Base-by-base conservation (phyloP, 2,329 filamentous ascomycete genomes). In the Raffaelea ambrosiae region DNA sequence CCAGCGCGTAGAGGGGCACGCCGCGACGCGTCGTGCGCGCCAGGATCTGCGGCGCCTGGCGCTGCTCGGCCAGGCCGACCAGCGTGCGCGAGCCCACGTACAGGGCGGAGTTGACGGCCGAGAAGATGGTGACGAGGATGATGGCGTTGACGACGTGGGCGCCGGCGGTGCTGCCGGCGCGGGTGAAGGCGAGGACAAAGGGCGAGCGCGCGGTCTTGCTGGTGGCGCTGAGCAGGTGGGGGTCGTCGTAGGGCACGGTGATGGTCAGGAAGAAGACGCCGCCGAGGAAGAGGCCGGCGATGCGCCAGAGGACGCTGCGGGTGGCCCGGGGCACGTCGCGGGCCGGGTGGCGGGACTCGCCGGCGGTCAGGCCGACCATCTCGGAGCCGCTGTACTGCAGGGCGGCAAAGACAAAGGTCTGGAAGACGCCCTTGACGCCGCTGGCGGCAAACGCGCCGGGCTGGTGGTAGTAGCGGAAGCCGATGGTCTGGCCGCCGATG, bases 241-340 rank as follows among this genome's bases (percentile, higher is more conserved):
- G 53, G 53, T 82, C 76, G 48, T 82, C 72, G 58, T 77, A 77
- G 3, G 82, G 70, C 47, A 84, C 70, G 49, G 83, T 60, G 48
- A 84, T 76, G 5, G 83, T 71, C n/a, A 84, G 72, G 64, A 85
- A 86, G 64, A 86, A 85, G 1, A 74, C 59, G 2, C 74, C 81
- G 46, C 85, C 67, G 5, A 43, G n/a, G 22, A 43, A 43, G 41
- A 43, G 29, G 23, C 41, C 41, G 41, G 31, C 41, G 13, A 43
- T 43, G 33, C 82, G 76, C 61, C 80, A 83, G 63, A 84, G 83
- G 2, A 84, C 77, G 2, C 76, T 78, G 53, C 83, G 83, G 63
- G 74, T 84, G 1, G 81, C 81, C 48, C 71, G 73, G 5, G 81
- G 81, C 59, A 86, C 71, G 38, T 77, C 71, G 4, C 63, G 61